These are phyloP conservation scores for Darksidea phi DNA, from an alignment of 495 filamentous ascomycete genomes.

Conservation along the genomic window DNA sequence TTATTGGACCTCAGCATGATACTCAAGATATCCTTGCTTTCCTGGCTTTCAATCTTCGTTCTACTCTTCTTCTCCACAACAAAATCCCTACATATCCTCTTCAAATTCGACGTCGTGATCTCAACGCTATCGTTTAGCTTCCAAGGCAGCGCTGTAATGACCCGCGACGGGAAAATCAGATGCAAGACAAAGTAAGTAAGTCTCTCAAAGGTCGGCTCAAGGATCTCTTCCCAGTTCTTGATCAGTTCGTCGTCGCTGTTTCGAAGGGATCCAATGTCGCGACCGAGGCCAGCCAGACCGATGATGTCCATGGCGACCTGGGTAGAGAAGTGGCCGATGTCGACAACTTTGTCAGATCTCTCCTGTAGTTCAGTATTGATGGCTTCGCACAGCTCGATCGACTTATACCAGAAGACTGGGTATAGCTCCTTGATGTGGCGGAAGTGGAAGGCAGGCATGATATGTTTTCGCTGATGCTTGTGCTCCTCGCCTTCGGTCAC, in stretches of 20 bases:
- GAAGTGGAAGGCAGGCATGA: slow-evolving; percentile 42
- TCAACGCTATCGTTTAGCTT: slow-evolving; percentile 33
- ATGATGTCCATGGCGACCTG: slow-evolving; percentile 44
- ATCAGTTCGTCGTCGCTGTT: slow-evolving; percentile 38
- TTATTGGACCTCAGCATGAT: slow-evolving; percentile 39
- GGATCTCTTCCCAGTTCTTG: slow-evolving; percentile 44
- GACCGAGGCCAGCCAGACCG: slow-evolving; percentile 38
- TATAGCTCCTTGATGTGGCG: slow-evolving; percentile 43
- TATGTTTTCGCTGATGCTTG: slow-evolving; percentile 40
- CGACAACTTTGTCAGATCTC: slow-evolving; percentile 31
- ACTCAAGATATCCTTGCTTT: slow-evolving; percentile 40
- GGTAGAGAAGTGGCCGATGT: slow-evolving; percentile 38
- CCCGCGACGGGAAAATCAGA: slow-evolving; percentile 42
- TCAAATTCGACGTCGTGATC: slow-evolving; percentile 28
- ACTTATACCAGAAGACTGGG: slow-evolving; percentile 48
- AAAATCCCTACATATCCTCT: slow-evolving; percentile 35
- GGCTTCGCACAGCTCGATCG: slow-evolving; percentile 43
- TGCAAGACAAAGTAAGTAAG: slow-evolving; percentile 51
- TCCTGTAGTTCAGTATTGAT: slow-evolving; percentile 33
- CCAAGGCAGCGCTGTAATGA: slow-evolving; percentile 40
- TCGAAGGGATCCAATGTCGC: slow-evolving; percentile 38
- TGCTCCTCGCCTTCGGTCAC: slow-evolving; percentile 43
- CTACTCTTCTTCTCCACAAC: slow-evolving; percentile 41
- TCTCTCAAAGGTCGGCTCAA: slow-evolving; percentile 52
- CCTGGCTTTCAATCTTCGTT: slow-evolving; percentile 34